These are phyloP conservation scores for Megacollybia platyphylla DNA, from an alignment of 1,284 basidiomycete species.

Conservation along the genomic window DNA sequence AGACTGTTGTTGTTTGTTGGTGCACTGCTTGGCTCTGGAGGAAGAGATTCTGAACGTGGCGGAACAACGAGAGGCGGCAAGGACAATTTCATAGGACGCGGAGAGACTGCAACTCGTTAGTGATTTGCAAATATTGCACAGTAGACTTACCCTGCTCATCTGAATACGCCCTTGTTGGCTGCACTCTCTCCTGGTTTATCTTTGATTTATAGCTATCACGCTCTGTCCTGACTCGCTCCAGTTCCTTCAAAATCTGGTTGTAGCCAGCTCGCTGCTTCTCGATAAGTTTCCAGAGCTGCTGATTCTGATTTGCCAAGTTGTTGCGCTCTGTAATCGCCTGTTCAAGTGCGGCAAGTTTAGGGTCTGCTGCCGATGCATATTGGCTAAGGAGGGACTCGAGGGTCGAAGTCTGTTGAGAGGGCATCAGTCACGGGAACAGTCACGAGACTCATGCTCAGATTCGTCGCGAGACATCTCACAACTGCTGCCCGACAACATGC, in stretches of 20 bases:
- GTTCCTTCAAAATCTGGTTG: slow-evolving; percentile 61
- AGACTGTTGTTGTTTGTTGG: slow-evolving; percentile 7
- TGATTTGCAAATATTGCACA: background rate
- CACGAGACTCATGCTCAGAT: too few relatives aligned
- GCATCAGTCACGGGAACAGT: too few relatives aligned
- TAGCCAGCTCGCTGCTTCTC: slow-evolving; percentile 75
- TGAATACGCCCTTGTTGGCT: slow-evolving; percentile 24
- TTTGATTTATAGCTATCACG: slow-evolving; percentile 55
- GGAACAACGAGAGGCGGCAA: slow-evolving; percentile 30
- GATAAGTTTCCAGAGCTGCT: slow-evolving; percentile 85
- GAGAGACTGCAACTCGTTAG: slow-evolving; percentile 4
- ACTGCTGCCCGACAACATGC: slow-evolving; percentile 49
- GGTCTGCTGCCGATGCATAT: slow-evolving; percentile 37
- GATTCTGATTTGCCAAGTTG: slow-evolving; percentile 66
- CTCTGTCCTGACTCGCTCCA: slow-evolving; percentile 71
- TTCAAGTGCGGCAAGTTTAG: slow-evolving; percentile 58
- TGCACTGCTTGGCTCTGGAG: slow-evolving; percentile 16
- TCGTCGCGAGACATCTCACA: background rate
- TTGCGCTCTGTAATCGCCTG: slow-evolving; percentile 69
- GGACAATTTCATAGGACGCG: slow-evolving; percentile 17
- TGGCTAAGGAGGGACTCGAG: slow-evolving; percentile 42
- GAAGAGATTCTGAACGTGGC: slow-evolving; percentile 23
- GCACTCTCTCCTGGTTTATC: slow-evolving; percentile 16
- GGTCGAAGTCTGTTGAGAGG: slow-evolving; percentile 17
- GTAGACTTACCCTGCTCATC: slow-evolving; percentile 40